phyloP scores from a whole-genome alignment of 2,329 filamentous ascomycete species.

The Blastomyces parvus region DNA sequence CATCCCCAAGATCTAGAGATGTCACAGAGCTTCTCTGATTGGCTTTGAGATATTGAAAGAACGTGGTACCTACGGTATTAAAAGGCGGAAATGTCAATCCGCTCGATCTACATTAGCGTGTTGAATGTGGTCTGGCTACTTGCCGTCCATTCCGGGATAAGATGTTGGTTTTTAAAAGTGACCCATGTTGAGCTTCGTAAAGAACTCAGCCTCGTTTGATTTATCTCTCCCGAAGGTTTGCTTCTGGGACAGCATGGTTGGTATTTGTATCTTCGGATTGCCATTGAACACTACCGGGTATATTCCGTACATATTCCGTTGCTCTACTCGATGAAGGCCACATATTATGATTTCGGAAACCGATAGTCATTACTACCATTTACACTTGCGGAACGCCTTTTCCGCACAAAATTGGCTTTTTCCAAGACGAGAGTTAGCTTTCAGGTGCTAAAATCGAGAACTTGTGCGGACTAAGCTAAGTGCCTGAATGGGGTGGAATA shows the following conservation, averaged over 20 bases:
- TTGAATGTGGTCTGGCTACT: background rate
- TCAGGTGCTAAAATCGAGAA: too few relatives aligned
- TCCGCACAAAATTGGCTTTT: too few relatives aligned
- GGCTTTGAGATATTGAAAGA: background rate
- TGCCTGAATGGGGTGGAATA: too few relatives aligned
- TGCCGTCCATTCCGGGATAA: background rate
- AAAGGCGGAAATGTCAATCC: background rate
- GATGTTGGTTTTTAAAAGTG: background rate
- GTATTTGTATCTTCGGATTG: too few relatives aligned
- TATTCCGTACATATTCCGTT: too few relatives aligned
- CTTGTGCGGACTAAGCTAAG: too few relatives aligned
- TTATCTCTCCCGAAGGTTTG: background rate
- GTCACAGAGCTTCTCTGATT: background rate
- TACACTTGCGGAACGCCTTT: too few relatives aligned
- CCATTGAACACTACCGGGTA: too few relatives aligned
- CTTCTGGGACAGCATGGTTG: background rate
- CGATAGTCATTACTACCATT: too few relatives aligned
- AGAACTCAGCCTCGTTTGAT: background rate
- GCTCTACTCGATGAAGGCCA: too few relatives aligned
- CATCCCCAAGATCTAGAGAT: background rate
- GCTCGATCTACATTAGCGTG: background rate
- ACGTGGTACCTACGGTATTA: background rate
- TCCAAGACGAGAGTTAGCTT: too few relatives aligned
- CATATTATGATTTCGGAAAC: too few relatives aligned
- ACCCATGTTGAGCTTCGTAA: background rate